phyloP scores from a whole-genome alignment of 768 basidiomycete species.

The Leccinum incarnatum region DNA sequence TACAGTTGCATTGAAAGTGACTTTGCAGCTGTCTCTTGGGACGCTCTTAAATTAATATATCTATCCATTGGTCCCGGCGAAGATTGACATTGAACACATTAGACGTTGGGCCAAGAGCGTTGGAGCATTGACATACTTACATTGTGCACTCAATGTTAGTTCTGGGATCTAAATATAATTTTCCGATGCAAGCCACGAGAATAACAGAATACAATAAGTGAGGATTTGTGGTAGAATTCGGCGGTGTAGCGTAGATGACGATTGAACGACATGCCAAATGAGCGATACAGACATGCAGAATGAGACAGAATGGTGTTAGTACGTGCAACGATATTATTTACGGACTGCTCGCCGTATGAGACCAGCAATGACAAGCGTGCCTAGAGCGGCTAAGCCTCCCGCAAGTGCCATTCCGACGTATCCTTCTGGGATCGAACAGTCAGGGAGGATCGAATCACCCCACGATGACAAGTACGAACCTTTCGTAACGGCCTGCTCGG shows the following conservation, averaged over 20 bases:
- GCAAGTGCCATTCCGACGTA: constrained; percentile 97
- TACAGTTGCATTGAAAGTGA: constrained; percentile 25
- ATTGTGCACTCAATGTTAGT: not conserved
- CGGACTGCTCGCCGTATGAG: constrained; percentile 80
- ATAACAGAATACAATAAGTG: constrained; percentile 29
- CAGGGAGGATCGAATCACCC: not conserved
- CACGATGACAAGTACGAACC: constrained; percentile 45
- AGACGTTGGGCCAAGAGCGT: not conserved
- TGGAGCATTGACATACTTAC: not conserved
- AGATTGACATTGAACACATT: not conserved
- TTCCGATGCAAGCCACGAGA: constrained; percentile 2
- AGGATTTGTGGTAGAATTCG: constrained; percentile 10
- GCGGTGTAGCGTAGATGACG: constrained; percentile 13
- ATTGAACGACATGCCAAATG: constrained; percentile 5
- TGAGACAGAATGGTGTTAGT: constrained; percentile 14
- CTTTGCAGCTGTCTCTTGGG: constrained; percentile 10
- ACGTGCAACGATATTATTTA: constrained; percentile 30
- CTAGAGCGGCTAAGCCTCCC: constrained; percentile 85
- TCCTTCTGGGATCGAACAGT: constrained; percentile 60
- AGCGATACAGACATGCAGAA: constrained; percentile 17
- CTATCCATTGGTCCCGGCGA: constrained; percentile 15
- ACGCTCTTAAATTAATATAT: constrained; percentile 32
- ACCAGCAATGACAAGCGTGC: constrained; percentile 69
- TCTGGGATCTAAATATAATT: constrained; percentile 13
- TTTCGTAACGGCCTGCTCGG: constrained; percentile 80